These are phyloP conservation scores for Gardenia jasminoides DNA, from an alignment of 257 asterid species.

Conservation along the genomic window DNA sequence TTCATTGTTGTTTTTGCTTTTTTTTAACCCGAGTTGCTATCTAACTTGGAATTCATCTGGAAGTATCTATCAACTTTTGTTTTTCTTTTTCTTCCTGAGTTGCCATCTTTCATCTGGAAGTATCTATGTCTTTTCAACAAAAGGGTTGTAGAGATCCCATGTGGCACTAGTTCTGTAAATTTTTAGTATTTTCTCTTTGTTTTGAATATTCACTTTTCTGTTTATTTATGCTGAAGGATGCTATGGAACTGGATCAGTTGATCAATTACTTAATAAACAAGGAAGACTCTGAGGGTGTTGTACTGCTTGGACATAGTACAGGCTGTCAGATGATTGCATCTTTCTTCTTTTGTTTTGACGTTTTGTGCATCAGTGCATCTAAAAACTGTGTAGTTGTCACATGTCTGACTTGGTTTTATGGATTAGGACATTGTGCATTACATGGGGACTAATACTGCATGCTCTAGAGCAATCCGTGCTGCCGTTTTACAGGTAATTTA, in stretches of 20 bases:
- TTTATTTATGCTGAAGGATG: conserved; percentile 51
- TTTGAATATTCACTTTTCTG: not conserved
- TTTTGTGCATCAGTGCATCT: conserved; percentile 6
- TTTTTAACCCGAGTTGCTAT: no score
- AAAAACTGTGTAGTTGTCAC: not conserved
- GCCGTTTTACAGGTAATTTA: no score
- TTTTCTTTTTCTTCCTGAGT: no score
- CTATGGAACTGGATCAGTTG: conserved; percentile 83
- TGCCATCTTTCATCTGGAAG: no score
- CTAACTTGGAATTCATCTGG: no score
- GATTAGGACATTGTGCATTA: no score
- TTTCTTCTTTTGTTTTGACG: not conserved
- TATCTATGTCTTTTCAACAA: no score
- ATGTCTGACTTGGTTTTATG: no score
- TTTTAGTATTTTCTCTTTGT: not conserved
- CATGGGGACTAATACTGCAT: no score
- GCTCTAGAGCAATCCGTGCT: no score
- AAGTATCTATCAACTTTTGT: no score
- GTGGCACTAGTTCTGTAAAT: not conserved
- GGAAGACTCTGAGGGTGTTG: conserved; percentile 96
- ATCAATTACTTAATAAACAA: conserved; percentile 85
- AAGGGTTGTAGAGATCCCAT: not conserved
- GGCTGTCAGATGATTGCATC: conserved; percentile 73
- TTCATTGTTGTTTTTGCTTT: no score
- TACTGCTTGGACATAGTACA: conserved; percentile 92